Evolutionary conservation across 2,329 filamentous ascomycete species (phyloP), one percentile per base, ranked within the genome.

Genomic region (Trichoderma gracile): DNA sequence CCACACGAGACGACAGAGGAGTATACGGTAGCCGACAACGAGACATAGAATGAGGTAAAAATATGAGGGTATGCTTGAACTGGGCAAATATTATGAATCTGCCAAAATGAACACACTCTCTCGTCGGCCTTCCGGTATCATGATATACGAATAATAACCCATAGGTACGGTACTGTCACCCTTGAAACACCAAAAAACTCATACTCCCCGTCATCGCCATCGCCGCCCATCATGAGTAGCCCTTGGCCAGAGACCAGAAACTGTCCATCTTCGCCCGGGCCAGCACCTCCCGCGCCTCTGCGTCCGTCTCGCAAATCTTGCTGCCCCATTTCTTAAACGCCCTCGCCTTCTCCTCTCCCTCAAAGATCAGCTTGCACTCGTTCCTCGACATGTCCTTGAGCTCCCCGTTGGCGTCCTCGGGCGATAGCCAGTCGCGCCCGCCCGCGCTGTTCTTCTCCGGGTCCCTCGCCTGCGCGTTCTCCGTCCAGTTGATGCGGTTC

Each of bases 161-260:
- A n/a, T n/a, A n/a, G n/a, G n/a, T n/a, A n/a, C n/a, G n/a, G 27
- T 27, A 27, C 27, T 8, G 8, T 7, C 3, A 27, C 27, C 27
- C 27, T 27, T 8, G 5, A 27, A 27, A 42, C 14, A 30, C 12
- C 42, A 3, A 25, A n/a, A 25, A 3, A 14, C 30, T 10, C 30
- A 33, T 9, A 33, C 9, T 10, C n/a, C n/a, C n/a, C n/a, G n/a
- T n/a, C n/a, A n/a, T n/a, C n/a, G n/a, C n/a, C n/a, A n/a, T n/a
- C n/a, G n/a, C n/a, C n/a, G n/a, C n/a, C 53, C 47, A 59, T 66
- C 53, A 61, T 67, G 68, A 21, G 5, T 74, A 65, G 17, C 75
- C 91, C 81, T 96, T 96, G 0, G 93, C 94, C 70, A 95, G 78
- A 10, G 89, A 89, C 95, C 95, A 99, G 73, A 99, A 94, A 71